Base-by-base conservation (phyloP, 2,329 filamentous ascomycete species). In the Ophiosphaerella korrae region DNA sequence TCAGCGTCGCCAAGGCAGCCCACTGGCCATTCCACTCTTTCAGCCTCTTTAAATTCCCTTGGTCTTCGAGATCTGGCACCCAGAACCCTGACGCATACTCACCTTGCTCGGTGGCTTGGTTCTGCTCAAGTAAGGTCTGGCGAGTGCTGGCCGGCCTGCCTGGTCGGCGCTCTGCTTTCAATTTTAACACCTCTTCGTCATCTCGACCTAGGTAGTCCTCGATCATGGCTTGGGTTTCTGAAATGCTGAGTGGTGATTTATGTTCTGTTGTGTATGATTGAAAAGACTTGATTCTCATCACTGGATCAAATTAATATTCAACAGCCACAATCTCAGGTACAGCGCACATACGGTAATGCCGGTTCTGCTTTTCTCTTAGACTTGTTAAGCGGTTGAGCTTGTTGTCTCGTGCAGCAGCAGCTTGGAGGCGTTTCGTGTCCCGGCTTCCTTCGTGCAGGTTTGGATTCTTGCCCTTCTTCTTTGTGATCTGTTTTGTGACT, bases 371-470 rank as follows among this genome's bases (percentile, higher is more conserved):
- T 63, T 83, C 82, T 64, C 89, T 84, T 33, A 86, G 79, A n/a
- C 83, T 77, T 18, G 86, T 83, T 48, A 92, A 78, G 71, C 88
- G 88, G 61, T 85, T 85, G 32, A 99, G 81, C 70, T 90, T 90
- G 65, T 94, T 88, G 67, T 97, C 92, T 74, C 94, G 83, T 57
- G 87, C 83, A 55, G 85, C 84, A 16, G 94, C 94, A 64, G 87
- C 84, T 71, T 91, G 88, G 57, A 97, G 79, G 44, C 90, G 84
- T 67, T 88, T 84, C 3, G 92, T 89, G 78, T 97, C 90, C 60
- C 94, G 83, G 53, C 92, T 96, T 72, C 91, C 91, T 74, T 92
- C 88, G 69, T 97, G 93, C 18, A 97, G 81, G 11, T 88, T 82
- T 26, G 87, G 86, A 40, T 90, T 82, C 34, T 86, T 85, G 58